Base-by-base conservation (phyloP, 2,329 filamentous ascomycete species). In the Didymella segeticola region DNA sequence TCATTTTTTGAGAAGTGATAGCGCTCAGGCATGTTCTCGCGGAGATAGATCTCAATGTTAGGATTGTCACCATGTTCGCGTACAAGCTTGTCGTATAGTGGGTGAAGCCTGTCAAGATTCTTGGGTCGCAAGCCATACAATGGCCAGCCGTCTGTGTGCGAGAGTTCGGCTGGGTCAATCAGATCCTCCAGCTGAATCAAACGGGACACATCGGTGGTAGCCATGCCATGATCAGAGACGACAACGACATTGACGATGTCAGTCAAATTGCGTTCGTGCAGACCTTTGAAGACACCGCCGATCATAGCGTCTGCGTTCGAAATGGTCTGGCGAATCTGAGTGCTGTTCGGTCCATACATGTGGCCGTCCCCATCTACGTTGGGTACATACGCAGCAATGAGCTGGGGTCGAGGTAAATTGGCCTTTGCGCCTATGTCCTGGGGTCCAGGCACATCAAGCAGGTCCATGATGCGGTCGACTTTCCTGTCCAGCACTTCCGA, bases 181-280 rank as follows among this genome's bases (percentile, higher is more conserved):
- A 98, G 77, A 68, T 97, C 91, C 60, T 99, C 95, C 2, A 98
- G 80, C 75, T 98, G 95, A 22, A 98, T 83, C 38, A 98, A 79
- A 10, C 95, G 85, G 15, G 86, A 82, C 0, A 84, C 85, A 55
- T 93, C 90, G 0, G 95, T 98, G 0, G 92, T 96, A 1, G 95
- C 95, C 95, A 99, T 99, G 43, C 95, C 95, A 71, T 99, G 95
- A 71, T 99, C 95, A 0, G 92, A 97, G 2, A 99, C 93, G n/a
- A 99, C 83, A 27, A 99, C 87, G 7, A 99, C 83, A 62, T 99
- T 99, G 69, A 98, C 91, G 56, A 99, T 89, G 17, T 88, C 72
- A 0, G 92, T 96, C 43, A 99, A 78, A 70, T 98, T 97, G 42
- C 95, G 87, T 39, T 83, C 77, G 57, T 93, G 85, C 0, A 99